phyloP scores from a whole-genome alignment of 202 grass and related monocot species.

The Dendrocalamus latiflorus region DNA sequence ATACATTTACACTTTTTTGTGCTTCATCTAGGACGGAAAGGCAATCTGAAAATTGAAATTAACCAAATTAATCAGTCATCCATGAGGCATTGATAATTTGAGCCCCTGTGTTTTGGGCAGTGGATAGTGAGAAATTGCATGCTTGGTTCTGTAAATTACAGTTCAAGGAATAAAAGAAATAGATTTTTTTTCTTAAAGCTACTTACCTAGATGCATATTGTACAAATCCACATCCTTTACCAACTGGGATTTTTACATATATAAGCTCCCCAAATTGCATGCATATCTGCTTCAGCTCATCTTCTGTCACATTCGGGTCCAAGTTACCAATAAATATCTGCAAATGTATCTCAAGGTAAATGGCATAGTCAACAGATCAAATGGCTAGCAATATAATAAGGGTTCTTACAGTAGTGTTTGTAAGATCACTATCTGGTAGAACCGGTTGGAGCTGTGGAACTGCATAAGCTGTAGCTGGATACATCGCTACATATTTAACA shows the following conservation, averaged over 20 bases:
- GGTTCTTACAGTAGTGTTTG: slow-evolving; percentile 80
- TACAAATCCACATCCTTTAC: slow-evolving; percentile 99
- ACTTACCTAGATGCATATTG: slow-evolving; percentile 73
- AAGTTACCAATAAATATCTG: slow-evolving; percentile 99
- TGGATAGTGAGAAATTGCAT: not conserved
- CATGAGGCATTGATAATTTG: not conserved
- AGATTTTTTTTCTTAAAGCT: not conserved
- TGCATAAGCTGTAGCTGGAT: slow-evolving; percentile 58
- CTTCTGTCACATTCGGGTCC: slow-evolving; percentile 90
- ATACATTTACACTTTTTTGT: not conserved
- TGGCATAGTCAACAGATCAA: slow-evolving; percentile 22
- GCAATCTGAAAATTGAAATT: not conserved
- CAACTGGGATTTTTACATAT: slow-evolving; percentile 87
- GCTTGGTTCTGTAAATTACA: not conserved
- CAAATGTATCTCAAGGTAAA: slow-evolving; percentile 39
- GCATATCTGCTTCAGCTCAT: slow-evolving; percentile 84
- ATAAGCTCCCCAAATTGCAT: slow-evolving; percentile 89
- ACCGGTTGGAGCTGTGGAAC: slow-evolving; percentile 60
- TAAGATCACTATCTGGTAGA: slow-evolving; percentile 73
- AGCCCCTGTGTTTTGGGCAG: not conserved
- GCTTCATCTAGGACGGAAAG: not conserved
- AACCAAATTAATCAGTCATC: not conserved
- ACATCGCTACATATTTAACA: slow-evolving; percentile 41
- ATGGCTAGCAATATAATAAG: slow-evolving; percentile 27
- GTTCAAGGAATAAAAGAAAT: not conserved